A percentile compares a stretch with the other conserved stretches of the same genome.
phyloP scores from a whole-genome alignment of 2,329 filamentous ascomycete genomes.

The Phaeosphaeriaceae sp. region DNA sequence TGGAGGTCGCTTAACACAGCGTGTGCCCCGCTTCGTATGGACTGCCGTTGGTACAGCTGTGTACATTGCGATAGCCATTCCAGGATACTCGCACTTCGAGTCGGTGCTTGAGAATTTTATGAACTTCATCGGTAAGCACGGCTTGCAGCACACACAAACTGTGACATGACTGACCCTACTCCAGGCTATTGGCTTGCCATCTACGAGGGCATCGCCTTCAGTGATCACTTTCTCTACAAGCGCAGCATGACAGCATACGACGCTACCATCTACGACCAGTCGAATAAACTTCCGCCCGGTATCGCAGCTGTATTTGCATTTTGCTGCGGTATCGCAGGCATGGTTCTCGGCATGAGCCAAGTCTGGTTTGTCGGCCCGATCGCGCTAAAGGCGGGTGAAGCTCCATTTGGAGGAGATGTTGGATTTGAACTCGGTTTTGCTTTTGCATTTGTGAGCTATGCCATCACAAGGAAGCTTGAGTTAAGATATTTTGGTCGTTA shows the following conservation, averaged over 20 bases:
- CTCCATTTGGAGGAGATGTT: conserved; percentile 66
- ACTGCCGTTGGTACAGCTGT: conserved; percentile 66
- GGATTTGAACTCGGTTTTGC: conserved; percentile 72
- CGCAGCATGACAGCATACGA: conserved; percentile 67
- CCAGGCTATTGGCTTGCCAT: conserved; percentile 76
- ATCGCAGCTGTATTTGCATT: conserved; percentile 70
- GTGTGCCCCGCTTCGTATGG: conserved; percentile 73
- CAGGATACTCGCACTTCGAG: conserved; percentile 71
- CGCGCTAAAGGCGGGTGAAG: conserved; percentile 66
- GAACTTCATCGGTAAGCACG: conserved; percentile 46
- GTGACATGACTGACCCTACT: conserved; percentile 18
- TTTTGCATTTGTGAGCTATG: conserved; percentile 47
- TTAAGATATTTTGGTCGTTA: background rate
- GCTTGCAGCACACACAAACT: background rate
- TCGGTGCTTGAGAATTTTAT: conserved; percentile 73
- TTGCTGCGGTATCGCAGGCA: conserved; percentile 68
- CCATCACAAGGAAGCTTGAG: background rate
- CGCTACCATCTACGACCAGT: conserved; percentile 65
- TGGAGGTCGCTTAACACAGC: conserved; percentile 60
- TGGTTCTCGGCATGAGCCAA: conserved; percentile 74
- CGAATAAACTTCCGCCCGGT: conserved; percentile 65
- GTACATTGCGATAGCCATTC: conserved; percentile 74
- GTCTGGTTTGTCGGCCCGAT: conserved; percentile 72
- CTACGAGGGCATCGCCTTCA: conserved; percentile 70
- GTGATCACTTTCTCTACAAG: conserved; percentile 74